A percentile compares a stretch with the other conserved stretches of the same genome.
phyloP scores from a whole-genome alignment of 106 monocot species.

The Chionographis japonica region DNA sequence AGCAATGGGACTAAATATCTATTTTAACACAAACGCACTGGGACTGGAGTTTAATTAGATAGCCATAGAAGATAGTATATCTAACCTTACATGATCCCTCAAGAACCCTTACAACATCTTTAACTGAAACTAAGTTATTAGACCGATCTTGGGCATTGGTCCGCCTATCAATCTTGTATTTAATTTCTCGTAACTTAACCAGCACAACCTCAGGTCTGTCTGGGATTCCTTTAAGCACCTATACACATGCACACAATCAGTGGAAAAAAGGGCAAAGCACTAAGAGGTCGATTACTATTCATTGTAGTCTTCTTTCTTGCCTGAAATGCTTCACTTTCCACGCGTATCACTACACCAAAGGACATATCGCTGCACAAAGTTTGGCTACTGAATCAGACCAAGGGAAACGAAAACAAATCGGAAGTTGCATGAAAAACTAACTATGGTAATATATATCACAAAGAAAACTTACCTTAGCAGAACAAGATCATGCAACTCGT shows the following conservation, averaged over 20 bases:
- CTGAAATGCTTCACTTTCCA: conserved; percentile 93
- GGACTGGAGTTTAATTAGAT: too few relatives aligned
- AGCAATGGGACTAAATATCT: too few relatives aligned
- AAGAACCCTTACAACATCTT: conserved; percentile 88
- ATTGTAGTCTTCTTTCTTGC: conserved; percentile 19
- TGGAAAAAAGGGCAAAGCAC: background rate
- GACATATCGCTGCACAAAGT: conserved; percentile 69
- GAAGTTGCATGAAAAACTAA: background rate
- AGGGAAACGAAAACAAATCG: background rate
- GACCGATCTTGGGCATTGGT: conserved; percentile 69
- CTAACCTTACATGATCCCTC: conserved; percentile 88
- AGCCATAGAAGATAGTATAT: background rate
- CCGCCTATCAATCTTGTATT: conserved; percentile 74
- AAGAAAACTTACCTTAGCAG: conserved; percentile 64
- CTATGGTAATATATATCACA: background rate
- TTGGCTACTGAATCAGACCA: conserved; percentile 1
- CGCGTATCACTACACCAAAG: conserved; percentile 93
- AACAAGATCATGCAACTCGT: conserved; percentile 97
- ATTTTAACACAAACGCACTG: too few relatives aligned
- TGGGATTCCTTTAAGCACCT: conserved; percentile 98
- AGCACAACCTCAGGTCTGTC: conserved; percentile 89
- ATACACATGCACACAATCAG: conserved; percentile 5
- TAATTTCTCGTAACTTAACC: conserved; percentile 89
- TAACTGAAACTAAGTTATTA: conserved; percentile 58
- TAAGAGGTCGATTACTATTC: background rate